These are phyloP conservation scores for Mortierella sp. DNA, from an alignment of 371 early-diverging fungal species.

Conservation along the genomic window DNA sequence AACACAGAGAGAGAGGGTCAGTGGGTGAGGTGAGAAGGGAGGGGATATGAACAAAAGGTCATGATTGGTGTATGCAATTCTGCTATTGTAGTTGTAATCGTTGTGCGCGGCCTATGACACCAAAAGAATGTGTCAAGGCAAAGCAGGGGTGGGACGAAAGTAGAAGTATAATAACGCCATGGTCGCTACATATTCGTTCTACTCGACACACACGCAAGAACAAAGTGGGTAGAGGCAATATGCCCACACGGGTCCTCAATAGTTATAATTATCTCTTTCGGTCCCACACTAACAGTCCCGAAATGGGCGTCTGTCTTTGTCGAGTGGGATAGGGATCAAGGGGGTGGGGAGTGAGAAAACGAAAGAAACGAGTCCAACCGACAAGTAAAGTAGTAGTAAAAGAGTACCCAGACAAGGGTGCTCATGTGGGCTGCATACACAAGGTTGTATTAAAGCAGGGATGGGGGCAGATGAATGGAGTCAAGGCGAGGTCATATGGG, in stretches of 20 bases:
- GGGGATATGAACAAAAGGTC: not conserved
- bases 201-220: not conserved
- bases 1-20: not conserved
- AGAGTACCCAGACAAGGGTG: not conserved
- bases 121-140: not conserved
- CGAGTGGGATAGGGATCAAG: not conserved
- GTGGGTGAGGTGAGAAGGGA: not conserved
- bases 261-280: not conserved
- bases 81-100: not conserved
- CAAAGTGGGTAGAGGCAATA: not conserved
- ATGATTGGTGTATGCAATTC: not conserved
- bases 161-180: conserved; percentile 3
- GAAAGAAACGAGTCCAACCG: not conserved
- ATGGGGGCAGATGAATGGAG: not conserved
- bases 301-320: not conserved
- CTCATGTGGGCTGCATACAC: not conserved
- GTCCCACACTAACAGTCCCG: not conserved
- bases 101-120: not conserved
- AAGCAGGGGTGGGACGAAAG: not conserved
- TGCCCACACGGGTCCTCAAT: not conserved
- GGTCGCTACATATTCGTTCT: conserved; percentile 7
- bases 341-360: not conserved
- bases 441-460: conserved; percentile 10
- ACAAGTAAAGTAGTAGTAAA: not conserved
- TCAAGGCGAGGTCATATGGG: not conserved